Evolutionary conservation across 805 yeast species (phyloP), one percentile per base, ranked within the genome.

Genomic region (Myxozyma geophila): DNA sequence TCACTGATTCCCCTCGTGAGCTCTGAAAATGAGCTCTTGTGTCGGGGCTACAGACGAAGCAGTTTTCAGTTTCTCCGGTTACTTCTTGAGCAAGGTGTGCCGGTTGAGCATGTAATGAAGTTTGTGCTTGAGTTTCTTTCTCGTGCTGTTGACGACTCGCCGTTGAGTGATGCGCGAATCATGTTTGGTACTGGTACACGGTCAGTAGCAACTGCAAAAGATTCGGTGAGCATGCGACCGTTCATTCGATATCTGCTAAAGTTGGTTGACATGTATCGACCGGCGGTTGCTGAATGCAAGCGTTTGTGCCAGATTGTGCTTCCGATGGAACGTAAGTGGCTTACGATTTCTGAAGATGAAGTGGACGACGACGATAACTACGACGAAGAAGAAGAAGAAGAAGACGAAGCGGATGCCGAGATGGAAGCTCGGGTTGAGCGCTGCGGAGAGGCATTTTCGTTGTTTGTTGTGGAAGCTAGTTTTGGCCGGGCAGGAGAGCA

Each of bases 131-230:
- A 50, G 10, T 54, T 59, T 39, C 39, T 21, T 15, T n/a, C 40
- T 2, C 40, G 50, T 9, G 57, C 36, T 9, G 51, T 10, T n/a
- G 44, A 40, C 7, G 44, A 13, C 10, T 37, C 37, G 7, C 39
- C 58, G 19, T 35, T 48, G 17, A 36, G 48, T 21, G 46, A 47
- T n/a, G 35, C 36, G 8, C n/a, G 53, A 13, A 28, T 55, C 15
- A 40, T 63, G 37, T 44, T 63, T 35, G 47, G 46, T 28, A 63
- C 66, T 7, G 48, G 36, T 21, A 37, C 54, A 37, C 10, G 48
- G 1, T 36, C 47, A 9, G 36, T 36, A 9, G 23, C 33, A 1
- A 2, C 21, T 5, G 47, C 47, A 6, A 10, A 19, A 8, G 53
- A 56, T 40, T 46, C 59, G 1, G 47, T 6, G 10, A 8, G 47